These are phyloP conservation scores for Chloromonas sp. DNA, from an alignment of 163 green algal species.

Conservation along the genomic window DNA sequence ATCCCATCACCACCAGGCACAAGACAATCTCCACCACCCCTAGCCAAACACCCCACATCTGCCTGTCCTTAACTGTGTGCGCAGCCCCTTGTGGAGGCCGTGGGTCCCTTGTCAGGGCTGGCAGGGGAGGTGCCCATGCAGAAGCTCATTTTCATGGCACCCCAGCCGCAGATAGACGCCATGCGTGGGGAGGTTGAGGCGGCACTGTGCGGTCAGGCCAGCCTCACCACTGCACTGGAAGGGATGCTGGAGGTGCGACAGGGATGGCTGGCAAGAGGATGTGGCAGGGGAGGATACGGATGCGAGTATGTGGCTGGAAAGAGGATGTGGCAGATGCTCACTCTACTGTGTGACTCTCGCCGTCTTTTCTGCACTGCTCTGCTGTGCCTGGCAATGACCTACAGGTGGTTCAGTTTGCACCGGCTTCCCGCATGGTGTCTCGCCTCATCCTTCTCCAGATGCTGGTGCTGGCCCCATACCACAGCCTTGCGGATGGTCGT, in stretches of 20 bases:
- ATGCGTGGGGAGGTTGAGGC: background rate
- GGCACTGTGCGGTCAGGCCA: background rate
- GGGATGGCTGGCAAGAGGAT: too few relatives aligned
- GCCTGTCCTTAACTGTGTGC: background rate
- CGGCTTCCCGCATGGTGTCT: too few relatives aligned
- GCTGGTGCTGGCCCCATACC: too few relatives aligned
- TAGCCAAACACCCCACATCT: background rate
- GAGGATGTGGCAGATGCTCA: too few relatives aligned
- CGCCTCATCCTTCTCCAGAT: too few relatives aligned
- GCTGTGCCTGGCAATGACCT: too few relatives aligned
- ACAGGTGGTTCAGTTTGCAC: too few relatives aligned
- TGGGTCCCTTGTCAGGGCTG: slow-evolving; percentile 31
- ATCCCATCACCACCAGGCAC: background rate
- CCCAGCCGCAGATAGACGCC: slow-evolving; percentile 8
- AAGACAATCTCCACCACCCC: background rate
- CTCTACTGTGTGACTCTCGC: too few relatives aligned
- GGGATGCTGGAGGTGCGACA: slow-evolving; percentile 71
- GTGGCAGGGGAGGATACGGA: too few relatives aligned
- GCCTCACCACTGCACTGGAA: slow-evolving; percentile 56
- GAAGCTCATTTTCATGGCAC: slow-evolving; percentile 69
- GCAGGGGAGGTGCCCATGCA: slow-evolving; percentile 38
- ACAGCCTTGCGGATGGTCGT: too few relatives aligned
- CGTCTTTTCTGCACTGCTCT: too few relatives aligned
- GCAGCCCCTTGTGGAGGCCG: slow-evolving; percentile 19
- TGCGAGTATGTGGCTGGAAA: too few relatives aligned